A percentile compares a stretch with the other conserved stretches of the same genome.
Conservation (phyloP, 805 yeast species). For the Metschnikowia vanudenii region DNA sequence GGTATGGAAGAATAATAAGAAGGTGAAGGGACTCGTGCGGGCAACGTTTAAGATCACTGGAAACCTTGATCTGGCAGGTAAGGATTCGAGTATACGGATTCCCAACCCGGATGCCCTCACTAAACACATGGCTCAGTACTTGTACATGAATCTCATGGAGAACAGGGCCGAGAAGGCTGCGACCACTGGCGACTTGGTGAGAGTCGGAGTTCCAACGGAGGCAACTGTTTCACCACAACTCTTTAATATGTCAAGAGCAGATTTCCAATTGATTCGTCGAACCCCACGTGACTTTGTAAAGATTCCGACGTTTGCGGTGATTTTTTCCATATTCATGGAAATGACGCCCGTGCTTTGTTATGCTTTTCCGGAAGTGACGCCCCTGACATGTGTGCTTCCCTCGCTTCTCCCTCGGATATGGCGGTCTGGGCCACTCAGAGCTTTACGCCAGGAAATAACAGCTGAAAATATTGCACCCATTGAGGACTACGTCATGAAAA, state of each 20-base stretch:
- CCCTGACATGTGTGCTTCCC: constrained; percentile 58
- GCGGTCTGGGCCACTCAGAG: constrained; percentile 20
- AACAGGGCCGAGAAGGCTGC: constrained; percentile 23
- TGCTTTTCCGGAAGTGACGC: constrained; percentile 53
- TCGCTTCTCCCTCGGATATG: constrained; percentile 38
- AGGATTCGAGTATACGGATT: constrained; percentile 26
- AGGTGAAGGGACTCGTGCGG: constrained; percentile 18
- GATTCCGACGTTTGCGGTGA: constrained; percentile 51
- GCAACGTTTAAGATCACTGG: constrained; percentile 22
- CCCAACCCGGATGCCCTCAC: constrained; percentile 38
- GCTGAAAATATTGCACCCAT: constrained; percentile 5
- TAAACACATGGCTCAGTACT: constrained; percentile 32
- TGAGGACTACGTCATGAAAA: constrained; percentile 34
- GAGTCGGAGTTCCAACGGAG: constrained; percentile 11
- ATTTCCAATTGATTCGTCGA: constrained; percentile 51
- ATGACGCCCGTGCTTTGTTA: constrained; percentile 53
- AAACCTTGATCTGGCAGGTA: constrained; percentile 24
- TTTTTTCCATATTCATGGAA: constrained; percentile 52
- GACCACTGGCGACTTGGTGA: constrained; percentile 22
- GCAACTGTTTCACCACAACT: constrained; percentile 17
- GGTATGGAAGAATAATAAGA: constrained; percentile 47
- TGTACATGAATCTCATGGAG: constrained; percentile 40
- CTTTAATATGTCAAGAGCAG: constrained; percentile 45
- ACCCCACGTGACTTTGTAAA: constrained; percentile 50
- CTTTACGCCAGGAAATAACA: not conserved